Base-by-base conservation (phyloP, 177 flowering plant species). In the Telopea speciosissima region DNA sequence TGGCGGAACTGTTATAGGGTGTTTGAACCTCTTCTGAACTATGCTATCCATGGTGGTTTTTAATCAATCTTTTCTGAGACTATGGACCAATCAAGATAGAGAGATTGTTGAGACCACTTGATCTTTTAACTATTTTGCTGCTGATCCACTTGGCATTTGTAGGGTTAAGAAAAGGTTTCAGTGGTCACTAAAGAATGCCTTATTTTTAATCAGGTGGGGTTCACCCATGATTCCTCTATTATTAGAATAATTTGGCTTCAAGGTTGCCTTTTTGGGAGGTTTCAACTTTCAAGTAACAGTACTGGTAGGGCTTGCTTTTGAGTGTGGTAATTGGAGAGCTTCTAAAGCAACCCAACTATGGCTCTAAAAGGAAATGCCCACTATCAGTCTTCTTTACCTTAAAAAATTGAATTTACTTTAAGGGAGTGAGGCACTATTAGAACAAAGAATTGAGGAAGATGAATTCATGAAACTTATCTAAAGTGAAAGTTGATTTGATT, bases 331-430 rank as follows among this genome's bases (percentile, higher is more conserved):
- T 65, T 16, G 31, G 58, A 67, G 64, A 24, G 67, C 26, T 63
- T 71, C 28, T 68, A 69, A 70, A 75, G 71, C 68, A 73, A 24
- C 54, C 31, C 12, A 22, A 25, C 26, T 76, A 72, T 78, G 83
- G 77, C 72, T 64, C 69, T 70, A 71, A 82, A 80, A 77, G 83
- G 77, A 82, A 82, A 82, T 82, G 75, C 85, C 87, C 87, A 76
- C 78, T 71, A 67, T 25, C 65, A 63, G 33, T 10, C 19, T 71
- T 71, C 70, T 68, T 70, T 70, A 67, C 52, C 24, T 59, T 2
- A 23, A 77, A 73, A 61, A 73, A 49, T 40, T 67, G 54, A 70
- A 66, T 66, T 68, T 67, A 61, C 24, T 25, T 21, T 68, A 75
- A 75, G 58, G 62, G 74, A 70, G 67, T 7, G 60, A 66, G 58